Evolutionary conservation across 2,329 filamentous ascomycete genomes (phyloP).

Genomic region (Exophiala sp.): DNA sequence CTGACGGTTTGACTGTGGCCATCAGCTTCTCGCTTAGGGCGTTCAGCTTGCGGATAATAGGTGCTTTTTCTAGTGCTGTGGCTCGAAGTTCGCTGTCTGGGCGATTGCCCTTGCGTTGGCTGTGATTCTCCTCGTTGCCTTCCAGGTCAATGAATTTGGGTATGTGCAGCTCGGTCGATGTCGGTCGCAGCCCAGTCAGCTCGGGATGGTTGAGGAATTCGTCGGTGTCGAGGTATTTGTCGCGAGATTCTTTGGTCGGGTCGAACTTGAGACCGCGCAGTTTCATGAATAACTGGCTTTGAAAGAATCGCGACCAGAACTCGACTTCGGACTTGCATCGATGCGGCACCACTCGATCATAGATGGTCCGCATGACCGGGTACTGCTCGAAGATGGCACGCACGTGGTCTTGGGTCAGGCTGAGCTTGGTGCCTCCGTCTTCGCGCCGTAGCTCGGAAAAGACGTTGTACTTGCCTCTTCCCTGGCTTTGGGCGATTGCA

Average conservation of each 20-base stretch:
- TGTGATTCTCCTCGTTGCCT: conserved; percentile 92
- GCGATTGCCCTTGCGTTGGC: conserved; percentile 76
- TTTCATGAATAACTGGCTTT: conserved; percentile 83
- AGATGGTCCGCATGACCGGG: conserved; percentile 80
- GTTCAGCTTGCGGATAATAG: conserved; percentile 84
- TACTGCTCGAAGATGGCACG: conserved; percentile 90
- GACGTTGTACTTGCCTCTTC: conserved; percentile 86
- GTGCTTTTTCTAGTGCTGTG: conserved; percentile 65
- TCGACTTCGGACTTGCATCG: conserved; percentile 55
- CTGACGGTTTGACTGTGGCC: conserved; percentile 73
- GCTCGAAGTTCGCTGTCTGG: conserved; percentile 89
- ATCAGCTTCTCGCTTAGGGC: conserved; percentile 89
- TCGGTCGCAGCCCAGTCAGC: conserved; percentile 41
- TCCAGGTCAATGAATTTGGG: conserved; percentile 88
- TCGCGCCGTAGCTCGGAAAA: conserved; percentile 81
- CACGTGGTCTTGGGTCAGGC: conserved; percentile 85
- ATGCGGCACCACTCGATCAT: conserved; percentile 86
- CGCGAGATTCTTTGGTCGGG: conserved; percentile 63
- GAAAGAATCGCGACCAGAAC: conserved; percentile 94
- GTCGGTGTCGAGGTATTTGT: conserved; percentile 43
- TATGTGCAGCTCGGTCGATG: conserved; percentile 56
- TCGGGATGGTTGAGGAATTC: conserved; percentile 74
- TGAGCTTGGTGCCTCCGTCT: conserved; percentile 68
- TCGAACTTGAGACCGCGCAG: conserved; percentile 81
- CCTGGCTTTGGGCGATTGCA: conserved; percentile 81